Evolutionary conservation across 2,329 filamentous ascomycete genomes (phyloP), one percentile per base, ranked within the genome.

Genomic region (Alternaria longipes): DNA sequence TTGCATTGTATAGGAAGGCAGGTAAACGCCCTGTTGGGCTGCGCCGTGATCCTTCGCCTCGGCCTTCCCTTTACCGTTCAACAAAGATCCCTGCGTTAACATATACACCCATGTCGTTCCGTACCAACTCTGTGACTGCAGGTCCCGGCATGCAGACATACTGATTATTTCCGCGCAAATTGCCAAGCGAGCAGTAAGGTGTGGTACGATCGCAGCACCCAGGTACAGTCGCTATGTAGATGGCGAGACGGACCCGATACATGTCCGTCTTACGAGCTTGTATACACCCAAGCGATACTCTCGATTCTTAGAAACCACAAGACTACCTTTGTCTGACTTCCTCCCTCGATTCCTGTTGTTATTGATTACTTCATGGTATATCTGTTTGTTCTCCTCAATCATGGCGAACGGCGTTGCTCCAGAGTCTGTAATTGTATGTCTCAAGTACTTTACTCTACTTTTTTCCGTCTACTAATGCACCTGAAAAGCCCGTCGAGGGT

Each of bases 401-500:
- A 65, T 65, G 64, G 32, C 60, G 24, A 55, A 44, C 14, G 50
- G 54, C 30, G 54, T 67, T 47, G 54, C 54, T 26, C 45, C 62
- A 50, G 54, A 61, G 20, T 34, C 53, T 40, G 65, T 65, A 8
- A 59, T 67, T 18, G 63, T 67, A 58, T 41, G 65, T 62, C 34
- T 18, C 20, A 12, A 11, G 14, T n/a, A 50, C 20, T 26, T 36
- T 3, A 1, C 3, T 26, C 8, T 38, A 3, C 20, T 36, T 2
- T 8, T 5, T 1, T 28, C 8, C 4, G 16, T 34, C 26, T 58
- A 22, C 65, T 65, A 28, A 67, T 36, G 12, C 20, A n/a, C 18
- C 4, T 24, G 11, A 32, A 51, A 41, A 68, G 66, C 64, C 64
- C 4, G 62, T 67, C 16, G 66, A 68, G 36, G 63, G 59, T 6